Conservation (phyloP, 441 rosid species). For the Theobroma grandiflorum region DNA sequence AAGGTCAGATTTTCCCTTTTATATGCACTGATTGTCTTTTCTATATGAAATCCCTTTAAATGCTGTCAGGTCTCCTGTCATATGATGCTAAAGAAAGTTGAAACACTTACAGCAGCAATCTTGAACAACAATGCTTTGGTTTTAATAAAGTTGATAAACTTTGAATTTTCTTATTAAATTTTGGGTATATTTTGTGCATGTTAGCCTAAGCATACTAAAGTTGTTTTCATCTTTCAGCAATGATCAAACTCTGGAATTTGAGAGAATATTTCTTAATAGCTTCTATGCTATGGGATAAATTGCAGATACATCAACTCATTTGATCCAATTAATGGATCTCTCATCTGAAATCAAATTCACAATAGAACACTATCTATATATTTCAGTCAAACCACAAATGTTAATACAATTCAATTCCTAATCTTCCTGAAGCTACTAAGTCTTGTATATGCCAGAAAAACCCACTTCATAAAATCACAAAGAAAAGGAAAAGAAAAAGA, state of each 20-base stretch:
- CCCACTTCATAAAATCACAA: neutral
- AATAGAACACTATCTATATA: neutral
- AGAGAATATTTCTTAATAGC: neutral
- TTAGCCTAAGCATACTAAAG: neutral
- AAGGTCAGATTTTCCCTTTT: neutral
- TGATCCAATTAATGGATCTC: neutral
- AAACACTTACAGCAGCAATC: constrained; percentile 23
- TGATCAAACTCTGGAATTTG: neutral
- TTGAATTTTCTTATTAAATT: neutral
- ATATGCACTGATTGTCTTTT: neutral
- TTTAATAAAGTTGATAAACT: neutral
- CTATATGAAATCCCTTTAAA: neutral
- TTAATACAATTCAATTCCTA: neutral
- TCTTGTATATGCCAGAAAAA: neutral
- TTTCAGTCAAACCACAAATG: neutral
- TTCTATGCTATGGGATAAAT: neutral
- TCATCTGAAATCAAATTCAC: neutral
- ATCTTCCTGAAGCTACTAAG: neutral
- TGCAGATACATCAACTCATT: neutral
- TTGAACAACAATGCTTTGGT: neutral
- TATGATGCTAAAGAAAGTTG: neutral
- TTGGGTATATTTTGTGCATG: neutral
- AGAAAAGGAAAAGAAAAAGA: neutral
- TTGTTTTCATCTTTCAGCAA: neutral
- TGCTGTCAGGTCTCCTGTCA: constrained; percentile 25